Evolutionary conservation across 2,329 filamentous ascomycete species (phyloP).

Genomic region (Emmonsiellopsis sp.): DNA sequence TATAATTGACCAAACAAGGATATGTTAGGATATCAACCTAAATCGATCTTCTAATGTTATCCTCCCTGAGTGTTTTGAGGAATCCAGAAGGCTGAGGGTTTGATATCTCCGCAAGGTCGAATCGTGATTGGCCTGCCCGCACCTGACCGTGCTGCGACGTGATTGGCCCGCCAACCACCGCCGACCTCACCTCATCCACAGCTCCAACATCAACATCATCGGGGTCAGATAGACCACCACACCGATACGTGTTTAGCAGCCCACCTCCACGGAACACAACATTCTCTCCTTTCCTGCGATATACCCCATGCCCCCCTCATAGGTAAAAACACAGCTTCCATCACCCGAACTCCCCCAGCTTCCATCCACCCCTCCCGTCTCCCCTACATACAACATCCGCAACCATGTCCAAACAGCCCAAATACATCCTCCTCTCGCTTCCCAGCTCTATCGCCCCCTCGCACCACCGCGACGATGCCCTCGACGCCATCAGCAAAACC

Average conservation of each 20-base stretch:
- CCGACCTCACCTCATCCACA: not conserved
- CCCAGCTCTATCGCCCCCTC: slow-evolving; percentile 79
- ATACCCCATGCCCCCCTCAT: not conserved
- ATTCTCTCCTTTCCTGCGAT: not conserved
- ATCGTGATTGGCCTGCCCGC: no score
- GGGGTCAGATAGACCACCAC: not conserved
- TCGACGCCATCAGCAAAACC: slow-evolving; percentile 63
- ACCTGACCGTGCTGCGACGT: not conserved
- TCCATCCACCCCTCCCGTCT: not conserved
- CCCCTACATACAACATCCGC: not conserved
- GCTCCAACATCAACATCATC: not conserved
- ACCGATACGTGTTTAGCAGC: not conserved
- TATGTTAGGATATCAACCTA: no score
- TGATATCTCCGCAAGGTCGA: no score
- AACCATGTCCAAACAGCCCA: slow-evolving; percentile 40
- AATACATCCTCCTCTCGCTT: slow-evolving; percentile 82
- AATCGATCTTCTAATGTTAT: no score
- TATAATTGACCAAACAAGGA: no score
- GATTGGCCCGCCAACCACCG: not conserved
- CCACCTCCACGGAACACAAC: not conserved
- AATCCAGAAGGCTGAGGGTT: no score
- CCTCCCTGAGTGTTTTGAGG: no score
- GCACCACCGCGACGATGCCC: slow-evolving; percentile 68
- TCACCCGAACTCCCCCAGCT: not conserved
- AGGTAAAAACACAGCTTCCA: not conserved